phyloP scores from a whole-genome alignment of 1,139 yeast genomes.

The Hemisphaericaspora subhashii region DNA sequence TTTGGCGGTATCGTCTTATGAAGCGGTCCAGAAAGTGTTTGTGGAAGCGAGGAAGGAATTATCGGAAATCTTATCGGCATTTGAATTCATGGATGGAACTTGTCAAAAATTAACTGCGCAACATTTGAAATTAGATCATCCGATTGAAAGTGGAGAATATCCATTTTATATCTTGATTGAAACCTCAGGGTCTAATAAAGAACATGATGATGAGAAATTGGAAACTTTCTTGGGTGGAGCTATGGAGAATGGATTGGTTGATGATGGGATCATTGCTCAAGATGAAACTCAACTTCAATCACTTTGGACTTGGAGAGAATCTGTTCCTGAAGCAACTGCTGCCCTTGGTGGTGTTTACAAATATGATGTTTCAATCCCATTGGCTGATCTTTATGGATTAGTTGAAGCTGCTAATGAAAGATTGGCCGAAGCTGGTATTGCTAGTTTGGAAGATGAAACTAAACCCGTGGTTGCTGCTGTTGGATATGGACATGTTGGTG shows the following conservation, averaged over 20 bases:
- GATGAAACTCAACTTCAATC: slow-evolving; percentile 83
- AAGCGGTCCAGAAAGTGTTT: slow-evolving; percentile 79
- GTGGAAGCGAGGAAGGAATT: slow-evolving; percentile 76
- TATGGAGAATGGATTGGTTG: slow-evolving; percentile 80
- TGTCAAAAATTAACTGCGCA: slow-evolving; percentile 67
- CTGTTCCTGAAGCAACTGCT: slow-evolving; percentile 85
- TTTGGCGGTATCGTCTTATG: slow-evolving; percentile 78
- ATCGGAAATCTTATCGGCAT: slow-evolving; percentile 86
- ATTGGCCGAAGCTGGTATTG: slow-evolving; percentile 55
- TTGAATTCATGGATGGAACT: slow-evolving; percentile 87
- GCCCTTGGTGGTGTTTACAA: slow-evolving; percentile 92
- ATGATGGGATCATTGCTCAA: slow-evolving; percentile 94
- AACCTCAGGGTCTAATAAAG: slow-evolving; percentile 90
- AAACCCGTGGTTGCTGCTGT: slow-evolving; percentile 83
- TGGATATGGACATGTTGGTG: slow-evolving; percentile 97
- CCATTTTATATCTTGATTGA: slow-evolving; percentile 91
- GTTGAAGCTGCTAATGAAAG: slow-evolving; percentile 71
- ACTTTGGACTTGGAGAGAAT: slow-evolving; percentile 95
- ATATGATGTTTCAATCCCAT: slow-evolving; percentile 90
- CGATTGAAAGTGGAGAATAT: slow-evolving; percentile 70
- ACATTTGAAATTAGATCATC: slow-evolving; percentile 61
- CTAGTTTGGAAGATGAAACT: slow-evolving; percentile 62
- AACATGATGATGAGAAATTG: slow-evolving; percentile 75
- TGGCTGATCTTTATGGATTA: slow-evolving; percentile 72
- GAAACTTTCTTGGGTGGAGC: slow-evolving; percentile 79